A percentile compares a stretch with the other conserved stretches of the same genome.
phyloP scores from a whole-genome alignment of 495 filamentous ascomycete species.

The Darksidea phi region DNA sequence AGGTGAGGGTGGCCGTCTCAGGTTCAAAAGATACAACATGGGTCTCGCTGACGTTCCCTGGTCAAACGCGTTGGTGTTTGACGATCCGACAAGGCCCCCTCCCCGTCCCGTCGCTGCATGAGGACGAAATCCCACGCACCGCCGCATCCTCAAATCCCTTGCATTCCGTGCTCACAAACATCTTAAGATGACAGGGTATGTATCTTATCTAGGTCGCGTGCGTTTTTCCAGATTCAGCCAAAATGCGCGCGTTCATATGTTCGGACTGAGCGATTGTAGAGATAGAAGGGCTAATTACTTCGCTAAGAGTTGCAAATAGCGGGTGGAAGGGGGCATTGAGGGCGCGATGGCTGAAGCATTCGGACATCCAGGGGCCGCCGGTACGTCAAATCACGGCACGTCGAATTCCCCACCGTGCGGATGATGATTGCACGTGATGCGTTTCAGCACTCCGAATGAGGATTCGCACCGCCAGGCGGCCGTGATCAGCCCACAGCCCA shows the following conservation, averaged over 20 bases:
- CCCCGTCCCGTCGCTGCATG: conserved; percentile 25
- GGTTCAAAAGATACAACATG: conserved; percentile 2
- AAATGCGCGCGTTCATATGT: neutral
- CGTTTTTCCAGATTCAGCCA: neutral
- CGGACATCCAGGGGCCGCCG: conserved; percentile 9
- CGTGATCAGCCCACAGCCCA: neutral
- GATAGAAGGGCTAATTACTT: neutral
- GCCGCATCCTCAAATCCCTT: conserved; percentile 7
- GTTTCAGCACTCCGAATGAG: conserved; percentile 8
- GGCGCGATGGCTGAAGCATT: neutral
- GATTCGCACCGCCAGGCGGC: neutral
- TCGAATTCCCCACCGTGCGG: neutral
- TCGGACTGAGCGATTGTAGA: conserved; percentile 8
- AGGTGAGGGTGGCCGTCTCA: conserved; percentile 12
- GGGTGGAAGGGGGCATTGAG: conserved; percentile 4
- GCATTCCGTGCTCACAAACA: neutral
- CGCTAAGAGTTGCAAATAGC: neutral
- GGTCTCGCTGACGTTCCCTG: conserved; percentile 19
- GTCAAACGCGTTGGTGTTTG: conserved; percentile 33
- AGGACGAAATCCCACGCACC: neutral
- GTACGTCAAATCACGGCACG: neutral
- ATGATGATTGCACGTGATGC: conserved; percentile 1
- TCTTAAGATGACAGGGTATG: conserved; percentile 22
- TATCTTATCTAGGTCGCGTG: neutral
- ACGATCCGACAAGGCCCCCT: conserved; percentile 6